Evolutionary conservation across 2,329 filamentous ascomycete species (phyloP).

Genomic region (Botrytis fabae): DNA sequence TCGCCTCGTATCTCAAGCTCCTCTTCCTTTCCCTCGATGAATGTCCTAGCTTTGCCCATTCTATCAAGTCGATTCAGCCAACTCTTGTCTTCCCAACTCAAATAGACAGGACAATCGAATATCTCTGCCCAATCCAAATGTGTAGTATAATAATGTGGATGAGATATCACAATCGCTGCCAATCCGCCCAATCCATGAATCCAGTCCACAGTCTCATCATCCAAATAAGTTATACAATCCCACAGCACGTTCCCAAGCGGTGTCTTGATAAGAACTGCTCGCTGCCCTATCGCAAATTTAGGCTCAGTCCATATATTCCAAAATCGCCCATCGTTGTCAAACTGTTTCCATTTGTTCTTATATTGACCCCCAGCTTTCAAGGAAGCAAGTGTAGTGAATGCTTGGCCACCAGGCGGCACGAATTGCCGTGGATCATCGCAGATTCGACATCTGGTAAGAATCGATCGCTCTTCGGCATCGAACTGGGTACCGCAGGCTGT

Average conservation of each 20-base stretch:
- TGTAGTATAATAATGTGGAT: constrained; percentile 82
- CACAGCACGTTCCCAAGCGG: constrained; percentile 71
- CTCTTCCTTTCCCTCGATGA: constrained; percentile 47
- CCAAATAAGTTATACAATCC: constrained; percentile 73
- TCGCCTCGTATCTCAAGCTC: constrained; percentile 44
- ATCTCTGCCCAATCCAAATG: constrained; percentile 70
- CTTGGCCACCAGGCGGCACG: constrained; percentile 63
- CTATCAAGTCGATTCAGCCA: constrained; percentile 59
- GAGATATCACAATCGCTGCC: constrained; percentile 70
- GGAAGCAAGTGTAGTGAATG: constrained; percentile 60
- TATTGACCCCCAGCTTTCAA: constrained; percentile 45
- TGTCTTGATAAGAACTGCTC: constrained; percentile 68
- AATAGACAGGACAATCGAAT: constrained; percentile 70
- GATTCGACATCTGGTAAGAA: constrained; percentile 62
- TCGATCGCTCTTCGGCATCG: constrained; percentile 50
- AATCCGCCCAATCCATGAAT: constrained; percentile 66
- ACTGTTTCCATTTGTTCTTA: constrained; percentile 55
- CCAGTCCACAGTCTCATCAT: constrained; percentile 58
- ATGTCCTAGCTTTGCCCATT: constrained; percentile 45
- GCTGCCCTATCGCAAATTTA: constrained; percentile 72
- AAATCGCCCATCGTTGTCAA: constrained; percentile 48
- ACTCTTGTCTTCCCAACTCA: constrained; percentile 61
- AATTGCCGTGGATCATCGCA: constrained; percentile 75
- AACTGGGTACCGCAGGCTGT: constrained; percentile 71
- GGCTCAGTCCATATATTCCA: constrained; percentile 53